A percentile compares a stretch with the other conserved stretches of the same genome.
Evolutionary conservation across 1,284 basidiomycete species (phyloP).

Genomic region (Boletus calvinii): DNA sequence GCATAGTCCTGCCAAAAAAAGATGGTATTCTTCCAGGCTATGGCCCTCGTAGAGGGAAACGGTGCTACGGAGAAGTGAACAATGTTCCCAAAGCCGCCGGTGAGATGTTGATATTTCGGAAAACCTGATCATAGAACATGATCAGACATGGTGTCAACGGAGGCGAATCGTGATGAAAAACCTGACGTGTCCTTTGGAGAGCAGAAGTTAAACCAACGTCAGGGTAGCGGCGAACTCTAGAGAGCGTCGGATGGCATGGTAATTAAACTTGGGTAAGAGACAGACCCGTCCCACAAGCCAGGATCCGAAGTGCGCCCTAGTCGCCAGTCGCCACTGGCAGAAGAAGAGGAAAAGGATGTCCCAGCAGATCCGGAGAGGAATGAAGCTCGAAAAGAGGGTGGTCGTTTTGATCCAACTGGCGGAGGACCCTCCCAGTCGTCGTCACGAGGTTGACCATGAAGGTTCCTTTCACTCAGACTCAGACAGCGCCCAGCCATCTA

Average conservation of each 20-base stretch:
- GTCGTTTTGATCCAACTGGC: not conserved
- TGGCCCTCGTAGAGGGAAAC: too few relatives aligned
- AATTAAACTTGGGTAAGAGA: too few relatives aligned
- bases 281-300: not conserved
- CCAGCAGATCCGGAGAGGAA: not conserved
- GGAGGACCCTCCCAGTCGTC: slow-evolving; percentile 16
- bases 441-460: not conserved
- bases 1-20: too few relatives aligned
- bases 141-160: not conserved
- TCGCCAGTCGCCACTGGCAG: too few relatives aligned
- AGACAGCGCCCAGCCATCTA: too few relatives aligned
- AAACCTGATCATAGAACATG: not conserved
- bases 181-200: not conserved
- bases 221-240: not conserved
- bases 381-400: not conserved
- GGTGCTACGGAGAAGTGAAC: too few relatives aligned
- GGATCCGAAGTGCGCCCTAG: too few relatives aligned
- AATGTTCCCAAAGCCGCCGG: too few relatives aligned
- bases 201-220: not conserved
- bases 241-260: not conserved
- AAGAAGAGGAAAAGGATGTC: not conserved
- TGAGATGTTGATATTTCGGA: too few relatives aligned
- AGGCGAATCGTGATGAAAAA: too few relatives aligned
- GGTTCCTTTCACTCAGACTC: too few relatives aligned
- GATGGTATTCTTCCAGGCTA: not conserved